Evolutionary conservation across 306 rosid species (phyloP).

Genomic region (Fragaria nilgerrensis): DNA sequence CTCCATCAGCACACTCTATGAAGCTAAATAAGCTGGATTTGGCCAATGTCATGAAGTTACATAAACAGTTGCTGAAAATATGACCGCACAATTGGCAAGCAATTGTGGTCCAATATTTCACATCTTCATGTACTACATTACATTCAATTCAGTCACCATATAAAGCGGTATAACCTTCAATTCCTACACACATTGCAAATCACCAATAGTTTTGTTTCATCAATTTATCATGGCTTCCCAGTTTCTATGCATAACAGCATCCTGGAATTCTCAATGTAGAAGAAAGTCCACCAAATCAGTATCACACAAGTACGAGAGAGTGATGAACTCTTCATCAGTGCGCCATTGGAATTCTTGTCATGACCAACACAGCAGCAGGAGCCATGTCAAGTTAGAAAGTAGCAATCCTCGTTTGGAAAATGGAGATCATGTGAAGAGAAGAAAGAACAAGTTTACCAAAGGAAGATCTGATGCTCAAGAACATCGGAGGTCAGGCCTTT

Average conservation of each 20-base stretch:
- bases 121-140: constrained; percentile 18
- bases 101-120: constrained; percentile 20
- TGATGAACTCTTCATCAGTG: not conserved
- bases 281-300: not conserved
- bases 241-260: not conserved
- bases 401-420: not conserved
- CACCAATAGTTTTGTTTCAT: not conserved
- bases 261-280: not conserved
- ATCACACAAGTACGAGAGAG: not conserved
- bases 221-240: constrained; percentile 4
- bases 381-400: not conserved
- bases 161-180: not conserved
- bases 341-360: not conserved
- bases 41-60: not conserved
- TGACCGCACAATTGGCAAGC: constrained; percentile 19
- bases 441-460: not conserved
- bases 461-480: not conserved
- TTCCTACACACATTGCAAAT: not conserved
- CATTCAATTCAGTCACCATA: not conserved
- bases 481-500: constrained; percentile 35
- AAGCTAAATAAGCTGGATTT: not conserved
- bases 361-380: not conserved
- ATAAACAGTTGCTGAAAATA: not conserved
- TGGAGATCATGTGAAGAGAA: not conserved
- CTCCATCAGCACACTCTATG: not conserved